These are phyloP conservation scores for Collybia nuda DNA, from an alignment of 768 basidiomycete genomes.

Conservation along the genomic window DNA sequence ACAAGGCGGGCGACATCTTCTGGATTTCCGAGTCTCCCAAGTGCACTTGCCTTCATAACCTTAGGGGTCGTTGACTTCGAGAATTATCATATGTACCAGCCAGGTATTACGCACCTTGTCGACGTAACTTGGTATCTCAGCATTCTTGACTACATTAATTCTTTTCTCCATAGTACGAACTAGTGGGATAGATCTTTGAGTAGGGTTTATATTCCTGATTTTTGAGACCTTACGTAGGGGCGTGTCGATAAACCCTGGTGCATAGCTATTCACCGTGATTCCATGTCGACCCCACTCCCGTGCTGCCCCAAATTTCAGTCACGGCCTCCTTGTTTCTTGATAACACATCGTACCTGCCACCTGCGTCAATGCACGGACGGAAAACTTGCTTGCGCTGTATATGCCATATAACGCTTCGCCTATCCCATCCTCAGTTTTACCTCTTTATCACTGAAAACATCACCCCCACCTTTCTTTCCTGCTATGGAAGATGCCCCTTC, in stretches of 20 bases:
- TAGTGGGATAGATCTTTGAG: too few species aligned
- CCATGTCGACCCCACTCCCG: conserved; percentile 32
- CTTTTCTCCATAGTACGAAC: too few species aligned
- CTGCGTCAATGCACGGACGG: conserved; percentile 39
- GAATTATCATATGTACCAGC: too few species aligned
- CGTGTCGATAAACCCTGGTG: conserved; percentile 22
- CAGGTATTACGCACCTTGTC: too few species aligned
- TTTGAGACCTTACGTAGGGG: too few species aligned
- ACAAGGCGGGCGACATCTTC: conserved; percentile 37
- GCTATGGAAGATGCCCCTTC: conserved; percentile 25
- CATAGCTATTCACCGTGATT: conserved; percentile 44
- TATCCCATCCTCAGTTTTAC: not conserved
- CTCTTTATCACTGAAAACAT: too few species aligned
- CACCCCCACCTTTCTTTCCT: conserved; percentile 24
- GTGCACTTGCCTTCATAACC: too few species aligned
- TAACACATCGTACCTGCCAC: conserved; percentile 26
- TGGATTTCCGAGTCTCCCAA: conserved; percentile 4
- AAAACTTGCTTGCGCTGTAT: conserved; percentile 39
- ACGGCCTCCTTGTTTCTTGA: too few species aligned
- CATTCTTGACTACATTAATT: too few species aligned
- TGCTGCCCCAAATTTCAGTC: conserved; percentile 19
- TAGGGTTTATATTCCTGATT: too few species aligned
- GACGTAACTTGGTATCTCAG: too few species aligned
- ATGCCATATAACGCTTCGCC: conserved; percentile 15
- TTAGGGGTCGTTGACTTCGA: too few species aligned